Base-by-base conservation (phyloP, 2,329 filamentous ascomycete genomes). In the Talaromyces sp. region DNA sequence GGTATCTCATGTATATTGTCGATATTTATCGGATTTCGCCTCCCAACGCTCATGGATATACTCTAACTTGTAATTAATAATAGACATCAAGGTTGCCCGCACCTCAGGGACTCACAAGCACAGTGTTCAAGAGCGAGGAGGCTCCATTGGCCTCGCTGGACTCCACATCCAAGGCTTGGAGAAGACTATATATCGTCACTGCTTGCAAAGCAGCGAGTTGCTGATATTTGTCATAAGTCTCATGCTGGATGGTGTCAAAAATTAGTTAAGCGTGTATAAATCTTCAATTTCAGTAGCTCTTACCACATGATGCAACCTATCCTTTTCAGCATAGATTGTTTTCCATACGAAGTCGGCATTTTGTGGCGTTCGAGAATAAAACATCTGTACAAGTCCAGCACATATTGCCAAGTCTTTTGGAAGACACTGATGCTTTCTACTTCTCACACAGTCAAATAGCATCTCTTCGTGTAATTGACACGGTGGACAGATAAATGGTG, bases 321-420 rank as follows among this genome's bases (percentile, higher is more conserved):
- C 59, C 37, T 27, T 50, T 25, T 65, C 64, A 27, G 59, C 64
- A 59, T 66, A 66, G 3, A 66, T 66, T 13, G 52, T 62, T 31
- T 54, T 57, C 60, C 60, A 62, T 6, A 66, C 64, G 49, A 62
- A 66, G 10, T 60, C 54, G 11, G 59, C 35, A 15, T 59, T 66
- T 22, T 62, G 50, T 47, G 50, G 22, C 8, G 59, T 66, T 8
- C 60, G 59, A 15, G 60, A 62, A 35, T 37, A 62, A 17, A 60
- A 66, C 64, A 66, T 66, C 10, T 66, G 41, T 27, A 66, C 59
- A 3, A 62, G 9, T 9, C 64, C 22, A 43, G 50, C 52, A 22
- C 64, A 66, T 59, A 66, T 62, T 62, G 64, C 64, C 27, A 66
- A 41, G 13, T 54, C 52, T 15, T 62, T 59, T 17, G 60, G 33